Percentiles rank a stretch among this genome's conserved stretches.
Conservation (phyloP, 2,329 filamentous ascomycete species). For the Pseudogymnoascus sp. region DNA sequence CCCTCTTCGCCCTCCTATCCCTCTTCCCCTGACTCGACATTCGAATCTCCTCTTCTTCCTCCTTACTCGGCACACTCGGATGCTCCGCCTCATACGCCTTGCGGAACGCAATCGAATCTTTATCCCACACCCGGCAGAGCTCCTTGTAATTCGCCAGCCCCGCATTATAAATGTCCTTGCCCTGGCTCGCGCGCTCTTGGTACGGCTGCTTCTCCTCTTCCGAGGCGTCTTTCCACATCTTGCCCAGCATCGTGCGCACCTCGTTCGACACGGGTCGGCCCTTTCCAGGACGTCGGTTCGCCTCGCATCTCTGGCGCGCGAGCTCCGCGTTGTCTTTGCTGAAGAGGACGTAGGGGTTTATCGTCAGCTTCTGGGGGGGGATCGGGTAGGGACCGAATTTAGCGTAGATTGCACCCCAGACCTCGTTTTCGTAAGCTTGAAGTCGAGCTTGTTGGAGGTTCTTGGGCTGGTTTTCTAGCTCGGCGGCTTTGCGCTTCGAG, state of each 20-base stretch:
- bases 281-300: constrained; percentile 55
- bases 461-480: constrained; percentile 27
- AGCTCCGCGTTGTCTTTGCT: constrained; percentile 69
- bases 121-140: constrained; percentile 64
- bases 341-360: constrained; percentile 84
- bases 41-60: constrained; percentile 20
- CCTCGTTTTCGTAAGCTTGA: constrained; percentile 49
- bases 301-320: constrained; percentile 53
- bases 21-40: constrained; percentile 24
- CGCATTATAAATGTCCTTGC: constrained; percentile 57
- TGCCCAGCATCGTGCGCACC: constrained; percentile 75
- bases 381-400: constrained; percentile 67
- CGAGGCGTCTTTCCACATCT: constrained; percentile 78
- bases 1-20: constrained; percentile 28
- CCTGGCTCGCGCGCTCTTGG: constrained; percentile 62
- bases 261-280: constrained; percentile 66
- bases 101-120: constrained; percentile 48
- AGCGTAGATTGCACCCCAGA: constrained; percentile 44
- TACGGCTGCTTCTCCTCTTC: constrained; percentile 69
- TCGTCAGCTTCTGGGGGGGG: constrained; percentile 63
- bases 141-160: constrained; percentile 53
- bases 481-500: constrained; percentile 47
- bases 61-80: constrained; percentile 35
- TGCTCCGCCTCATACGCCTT: constrained; percentile 46
- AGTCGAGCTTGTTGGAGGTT: constrained; percentile 45